A percentile compares a stretch with the other conserved stretches of the same genome.
phyloP scores from a whole-genome alignment of 2,329 filamentous ascomycete species.

The Leptodontidium sp. region DNA sequence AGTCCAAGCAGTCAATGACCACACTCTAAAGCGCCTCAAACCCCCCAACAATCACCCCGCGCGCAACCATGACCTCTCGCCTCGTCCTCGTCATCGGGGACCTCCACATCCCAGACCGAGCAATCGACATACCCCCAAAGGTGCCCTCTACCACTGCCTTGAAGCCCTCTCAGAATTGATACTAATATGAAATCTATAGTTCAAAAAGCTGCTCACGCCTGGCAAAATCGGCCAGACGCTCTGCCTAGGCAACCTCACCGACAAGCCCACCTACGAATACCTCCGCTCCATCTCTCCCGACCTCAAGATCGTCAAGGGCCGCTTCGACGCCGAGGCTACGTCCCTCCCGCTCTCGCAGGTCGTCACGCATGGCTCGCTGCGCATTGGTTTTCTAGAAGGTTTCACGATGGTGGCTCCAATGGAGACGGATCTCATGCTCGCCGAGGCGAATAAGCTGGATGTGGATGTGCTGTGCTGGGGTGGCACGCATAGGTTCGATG shows the following conservation, averaged over 20 bases:
- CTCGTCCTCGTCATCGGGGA: slow-evolving; percentile 92
- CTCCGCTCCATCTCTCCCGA: slow-evolving; percentile 77
- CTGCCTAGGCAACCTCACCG: slow-evolving; percentile 82
- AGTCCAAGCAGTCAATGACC: slow-evolving; percentile 15
- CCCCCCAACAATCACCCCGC: slow-evolving; percentile 26
- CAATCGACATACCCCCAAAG: slow-evolving; percentile 90
- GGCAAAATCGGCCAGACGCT: slow-evolving; percentile 85
- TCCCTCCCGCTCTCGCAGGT: slow-evolving; percentile 71
- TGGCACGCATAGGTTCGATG: slow-evolving; percentile 73
- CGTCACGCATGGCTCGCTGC: slow-evolving; percentile 70
- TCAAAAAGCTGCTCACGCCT: slow-evolving; percentile 84
- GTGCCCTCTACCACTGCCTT: slow-evolving; percentile 53
- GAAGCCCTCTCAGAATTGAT: slow-evolving; percentile 25
- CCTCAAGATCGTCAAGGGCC: slow-evolving; percentile 74
- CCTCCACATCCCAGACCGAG: slow-evolving; percentile 91
- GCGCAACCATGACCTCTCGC: slow-evolving; percentile 74
- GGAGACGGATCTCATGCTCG: slow-evolving; percentile 71
- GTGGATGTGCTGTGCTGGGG: slow-evolving; percentile 76
- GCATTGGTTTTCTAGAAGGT: slow-evolving; percentile 73
- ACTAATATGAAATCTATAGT: slow-evolving; percentile 57
- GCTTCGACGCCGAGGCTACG: slow-evolving; percentile 72
- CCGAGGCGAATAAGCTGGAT: slow-evolving; percentile 73
- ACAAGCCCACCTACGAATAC: slow-evolving; percentile 83
- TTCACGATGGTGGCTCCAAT: slow-evolving; percentile 70
- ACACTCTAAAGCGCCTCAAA: slow-evolving; percentile 15